A percentile compares a stretch with the other conserved stretches of the same genome.
These are phyloP conservation scores for Diaporthe eres DNA, from an alignment of 2,329 filamentous ascomycete genomes.

Conservation along the genomic window DNA sequence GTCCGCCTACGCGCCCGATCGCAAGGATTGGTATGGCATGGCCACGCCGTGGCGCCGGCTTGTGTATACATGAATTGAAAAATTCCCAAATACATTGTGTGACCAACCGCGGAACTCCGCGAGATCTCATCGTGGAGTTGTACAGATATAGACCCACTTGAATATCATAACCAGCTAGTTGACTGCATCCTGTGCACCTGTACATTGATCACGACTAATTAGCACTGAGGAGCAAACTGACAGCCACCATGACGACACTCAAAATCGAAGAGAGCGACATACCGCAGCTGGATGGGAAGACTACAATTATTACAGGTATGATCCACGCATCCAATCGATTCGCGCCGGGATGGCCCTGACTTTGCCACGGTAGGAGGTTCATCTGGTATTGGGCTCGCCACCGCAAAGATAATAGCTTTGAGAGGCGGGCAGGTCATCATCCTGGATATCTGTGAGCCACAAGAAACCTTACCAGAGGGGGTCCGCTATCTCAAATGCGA, in stretches of 20 bases:
- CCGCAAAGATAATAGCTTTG: conserved; percentile 48
- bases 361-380: conserved; percentile 44
- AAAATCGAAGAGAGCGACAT: conserved; percentile 45
- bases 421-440: conserved; percentile 47
- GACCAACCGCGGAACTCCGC: neutral
- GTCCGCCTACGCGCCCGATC: neutral
- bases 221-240: no score
- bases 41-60: neutral
- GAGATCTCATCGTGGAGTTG: neutral
- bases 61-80: conserved; percentile 11
- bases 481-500: conserved; percentile 47
- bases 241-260: conserved; percentile 42
- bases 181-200: neutral
- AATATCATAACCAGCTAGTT: neutral
- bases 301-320: conserved; percentile 38
- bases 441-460: neutral
- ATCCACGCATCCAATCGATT: neutral
- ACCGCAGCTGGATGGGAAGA: conserved; percentile 41
- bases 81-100: neutral
- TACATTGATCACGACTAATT: neutral
- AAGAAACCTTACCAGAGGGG: conserved; percentile 13
- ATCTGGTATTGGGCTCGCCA: conserved; percentile 53
- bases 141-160: neutral
- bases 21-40: neutral
- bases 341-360: neutral